A percentile compares a stretch with the other conserved stretches of the same genome.
Conservation (phyloP, 2,329 filamentous ascomycete genomes). For the Biscogniauxia mediterranea region DNA sequence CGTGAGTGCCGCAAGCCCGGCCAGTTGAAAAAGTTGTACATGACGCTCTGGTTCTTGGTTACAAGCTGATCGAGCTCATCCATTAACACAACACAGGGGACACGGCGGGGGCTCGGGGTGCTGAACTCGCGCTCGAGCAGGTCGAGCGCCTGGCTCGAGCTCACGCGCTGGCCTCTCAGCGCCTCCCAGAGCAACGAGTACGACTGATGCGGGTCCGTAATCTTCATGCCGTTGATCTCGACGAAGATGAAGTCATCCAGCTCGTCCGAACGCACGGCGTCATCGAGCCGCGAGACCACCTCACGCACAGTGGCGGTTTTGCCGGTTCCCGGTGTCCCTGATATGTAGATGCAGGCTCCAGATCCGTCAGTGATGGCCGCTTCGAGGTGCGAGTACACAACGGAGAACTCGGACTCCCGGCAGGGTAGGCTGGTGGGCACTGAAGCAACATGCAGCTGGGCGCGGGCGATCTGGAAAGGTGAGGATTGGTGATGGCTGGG, state of each 20-base stretch:
- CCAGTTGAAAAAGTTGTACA: conserved; percentile 99
- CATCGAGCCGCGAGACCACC: conserved; percentile 84
- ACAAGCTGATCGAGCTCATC: conserved; percentile 97
- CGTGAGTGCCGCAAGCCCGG: conserved; percentile 86
- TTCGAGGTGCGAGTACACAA: conserved; percentile 91
- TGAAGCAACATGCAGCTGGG: conserved; percentile 86
- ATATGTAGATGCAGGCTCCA: conserved; percentile 97
- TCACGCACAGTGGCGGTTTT: conserved; percentile 98
- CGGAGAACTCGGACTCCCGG: conserved; percentile 84
- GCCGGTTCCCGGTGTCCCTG: conserved; percentile 94
- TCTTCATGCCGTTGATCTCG: conserved; percentile 99
- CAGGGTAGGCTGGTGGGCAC: conserved; percentile 88
- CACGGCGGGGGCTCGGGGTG: conserved; percentile 82
- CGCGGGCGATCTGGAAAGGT: conserved; percentile 88
- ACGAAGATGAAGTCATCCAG: conserved; percentile 98
- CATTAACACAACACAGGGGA: conserved; percentile 97
- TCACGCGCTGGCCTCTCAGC: conserved; percentile 87
- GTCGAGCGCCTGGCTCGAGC: conserved; percentile 85
- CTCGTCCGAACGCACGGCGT: conserved; percentile 84
- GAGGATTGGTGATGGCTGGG: conserved; percentile 73
- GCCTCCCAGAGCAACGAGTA: conserved; percentile 97
- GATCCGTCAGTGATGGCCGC: conserved; percentile 91
- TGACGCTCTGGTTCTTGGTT: conserved; percentile 98
- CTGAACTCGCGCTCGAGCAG: conserved; percentile 90
- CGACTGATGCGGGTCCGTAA: conserved; percentile 94